phyloP scores from a whole-genome alignment of 805 yeast genomes.

The Lipomyces japonicus region DNA sequence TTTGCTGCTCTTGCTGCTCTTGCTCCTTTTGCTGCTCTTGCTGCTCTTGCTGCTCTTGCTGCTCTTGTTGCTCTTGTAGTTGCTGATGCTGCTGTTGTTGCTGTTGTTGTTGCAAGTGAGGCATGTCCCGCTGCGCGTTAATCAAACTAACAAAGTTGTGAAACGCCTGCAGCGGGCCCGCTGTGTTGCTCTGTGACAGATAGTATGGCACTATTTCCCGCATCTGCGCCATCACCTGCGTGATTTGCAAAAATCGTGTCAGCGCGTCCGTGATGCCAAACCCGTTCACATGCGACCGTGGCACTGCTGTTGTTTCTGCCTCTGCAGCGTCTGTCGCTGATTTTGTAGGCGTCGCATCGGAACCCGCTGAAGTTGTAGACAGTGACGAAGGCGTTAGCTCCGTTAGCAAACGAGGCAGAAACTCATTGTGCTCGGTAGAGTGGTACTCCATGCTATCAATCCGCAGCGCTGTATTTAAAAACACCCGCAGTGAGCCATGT shows the following conservation, averaged over 20 bases:
- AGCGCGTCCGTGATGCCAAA: slow-evolving; percentile 64
- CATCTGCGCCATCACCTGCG: slow-evolving; percentile 73
- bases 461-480: slow-evolving; percentile 57
- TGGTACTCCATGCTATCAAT: slow-evolving; percentile 72
- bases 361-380: slow-evolving; percentile 4
- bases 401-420: slow-evolving; percentile 33
- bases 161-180: slow-evolving; percentile 32
- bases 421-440: slow-evolving; percentile 46
- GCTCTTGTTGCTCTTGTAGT: slow-evolving; percentile 24
- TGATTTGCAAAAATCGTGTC: slow-evolving; percentile 66
- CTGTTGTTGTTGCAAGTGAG: slow-evolving; percentile 19
- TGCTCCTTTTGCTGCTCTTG: slow-evolving; percentile 16
- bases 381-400: too few relatives aligned
- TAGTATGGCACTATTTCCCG: slow-evolving; percentile 56
- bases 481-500: slow-evolving; percentile 57
- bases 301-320: slow-evolving; percentile 3
- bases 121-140: slow-evolving; percentile 34
- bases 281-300: slow-evolving; percentile 41
- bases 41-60: slow-evolving; percentile 23
- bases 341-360: background rate
- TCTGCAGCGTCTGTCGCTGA: slow-evolving; percentile 6
- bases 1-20: slow-evolving; percentile 14
- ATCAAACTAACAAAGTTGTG: slow-evolving; percentile 35
- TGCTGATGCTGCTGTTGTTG: slow-evolving; percentile 21
- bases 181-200: slow-evolving; percentile 39